Conservation (phyloP, 73 alveolate genomes). For the Symbiodinium pilosum region DNA sequence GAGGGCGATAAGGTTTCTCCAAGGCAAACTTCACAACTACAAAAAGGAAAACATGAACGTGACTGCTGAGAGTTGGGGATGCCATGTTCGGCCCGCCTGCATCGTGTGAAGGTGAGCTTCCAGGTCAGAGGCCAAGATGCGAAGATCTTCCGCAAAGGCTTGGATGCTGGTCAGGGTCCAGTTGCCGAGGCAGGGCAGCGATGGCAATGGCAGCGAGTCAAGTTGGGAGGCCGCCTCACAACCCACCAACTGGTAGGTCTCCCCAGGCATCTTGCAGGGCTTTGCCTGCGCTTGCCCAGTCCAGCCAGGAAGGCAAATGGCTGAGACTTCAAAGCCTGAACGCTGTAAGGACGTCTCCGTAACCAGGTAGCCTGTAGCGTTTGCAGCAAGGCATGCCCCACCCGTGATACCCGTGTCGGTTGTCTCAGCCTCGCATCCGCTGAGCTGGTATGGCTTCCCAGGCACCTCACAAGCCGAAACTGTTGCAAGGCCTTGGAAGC, state of each 20-base stretch:
- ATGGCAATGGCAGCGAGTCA: too few relatives aligned
- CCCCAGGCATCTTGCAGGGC: background rate
- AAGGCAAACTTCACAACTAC: too few relatives aligned
- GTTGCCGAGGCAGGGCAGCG: too few relatives aligned
- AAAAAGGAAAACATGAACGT: too few relatives aligned
- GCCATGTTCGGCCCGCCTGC: too few relatives aligned
- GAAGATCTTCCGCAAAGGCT: background rate
- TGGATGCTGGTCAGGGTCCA: background rate
- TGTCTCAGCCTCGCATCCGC: background rate
- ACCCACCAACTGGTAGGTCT: background rate
- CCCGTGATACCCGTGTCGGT: too few relatives aligned
- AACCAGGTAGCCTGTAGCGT: slow-evolving; percentile 42
- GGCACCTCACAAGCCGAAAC: background rate
- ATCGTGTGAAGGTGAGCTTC: background rate
- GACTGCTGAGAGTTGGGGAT: too few relatives aligned
- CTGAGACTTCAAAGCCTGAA: slow-evolving; percentile 37
- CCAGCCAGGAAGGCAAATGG: slow-evolving; percentile 18
- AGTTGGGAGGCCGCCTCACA: background rate
- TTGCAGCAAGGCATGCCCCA: background rate
- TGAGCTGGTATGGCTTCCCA: background rate
- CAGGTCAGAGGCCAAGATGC: background rate
- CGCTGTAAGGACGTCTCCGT: slow-evolving; percentile 49
- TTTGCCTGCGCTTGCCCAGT: slow-evolving; percentile 12
- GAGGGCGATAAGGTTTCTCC: too few relatives aligned
- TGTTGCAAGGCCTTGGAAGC: background rate